A percentile compares a stretch with the other conserved stretches of the same genome.
These are phyloP conservation scores for Scheffersomyces spartinae DNA, from an alignment of 805 yeast genomes.

Conservation along the genomic window DNA sequence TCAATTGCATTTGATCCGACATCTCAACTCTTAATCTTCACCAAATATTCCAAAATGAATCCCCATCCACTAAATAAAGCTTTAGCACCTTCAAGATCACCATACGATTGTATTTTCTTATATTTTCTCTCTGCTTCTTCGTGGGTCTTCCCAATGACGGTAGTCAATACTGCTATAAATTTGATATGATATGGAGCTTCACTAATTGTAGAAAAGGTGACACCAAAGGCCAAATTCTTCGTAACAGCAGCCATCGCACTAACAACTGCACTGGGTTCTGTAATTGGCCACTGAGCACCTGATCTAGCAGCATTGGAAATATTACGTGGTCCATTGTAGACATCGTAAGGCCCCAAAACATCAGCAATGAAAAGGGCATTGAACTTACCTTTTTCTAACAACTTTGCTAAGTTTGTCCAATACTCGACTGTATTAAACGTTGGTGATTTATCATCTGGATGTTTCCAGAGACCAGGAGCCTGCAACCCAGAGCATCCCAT, in stretches of 20 bases:
- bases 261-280: slow-evolving; percentile 26
- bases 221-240: slow-evolving; percentile 25
- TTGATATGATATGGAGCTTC: slow-evolving; percentile 33
- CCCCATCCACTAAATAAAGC: slow-evolving; percentile 30
- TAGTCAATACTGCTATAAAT: slow-evolving; percentile 23
- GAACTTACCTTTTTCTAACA: slow-evolving; percentile 27
- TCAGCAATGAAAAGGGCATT: slow-evolving; percentile 30
- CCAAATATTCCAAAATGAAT: slow-evolving; percentile 24
- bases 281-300: slow-evolving; percentile 25
- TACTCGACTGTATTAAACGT: slow-evolving; percentile 14
- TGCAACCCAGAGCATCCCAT: slow-evolving; percentile 15
- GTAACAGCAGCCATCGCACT: slow-evolving; percentile 35
- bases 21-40: slow-evolving; percentile 18
- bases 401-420: slow-evolving; percentile 28
- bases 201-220: slow-evolving; percentile 31
- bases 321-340: slow-evolving; percentile 28
- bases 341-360: slow-evolving; percentile 28
- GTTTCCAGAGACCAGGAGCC: slow-evolving; percentile 25
- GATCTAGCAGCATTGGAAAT: slow-evolving; percentile 20
- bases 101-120: slow-evolving; percentile 17
- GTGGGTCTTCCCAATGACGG: slow-evolving; percentile 27
- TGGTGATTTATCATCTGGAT: slow-evolving; percentile 22
- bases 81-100: slow-evolving; percentile 29
- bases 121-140: slow-evolving; percentile 30
- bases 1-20: slow-evolving; percentile 21